These are phyloP conservation scores for Candida ficus DNA, from an alignment of 805 yeast species.

Conservation along the genomic window DNA sequence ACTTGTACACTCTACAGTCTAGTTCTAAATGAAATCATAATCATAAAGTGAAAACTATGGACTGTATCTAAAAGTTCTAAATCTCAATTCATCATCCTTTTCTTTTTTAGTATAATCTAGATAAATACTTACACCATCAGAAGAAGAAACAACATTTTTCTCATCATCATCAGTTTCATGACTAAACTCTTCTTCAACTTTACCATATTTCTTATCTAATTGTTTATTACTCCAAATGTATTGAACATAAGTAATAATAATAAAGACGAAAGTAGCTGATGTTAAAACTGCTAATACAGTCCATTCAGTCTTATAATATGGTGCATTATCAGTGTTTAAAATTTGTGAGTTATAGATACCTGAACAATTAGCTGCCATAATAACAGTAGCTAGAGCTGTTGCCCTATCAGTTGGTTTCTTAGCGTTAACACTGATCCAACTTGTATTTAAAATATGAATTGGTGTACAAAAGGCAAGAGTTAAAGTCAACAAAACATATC, in stretches of 20 bases:
- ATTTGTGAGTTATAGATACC: constrained; percentile 3
- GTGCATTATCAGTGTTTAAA: constrained; percentile 1
- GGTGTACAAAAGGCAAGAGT: background rate
- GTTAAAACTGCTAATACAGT: background rate
- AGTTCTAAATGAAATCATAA: too few relatives aligned
- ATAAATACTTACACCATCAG: background rate
- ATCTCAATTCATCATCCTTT: background rate
- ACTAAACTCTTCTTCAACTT: background rate
- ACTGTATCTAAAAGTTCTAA: background rate
- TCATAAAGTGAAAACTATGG: too few relatives aligned
- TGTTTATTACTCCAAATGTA: background rate
- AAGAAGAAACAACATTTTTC: too few relatives aligned
- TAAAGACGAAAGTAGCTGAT: background rate
- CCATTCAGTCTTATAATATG: background rate
- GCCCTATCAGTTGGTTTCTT: constrained; percentile 4
- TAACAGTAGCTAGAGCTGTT: constrained; percentile 1
- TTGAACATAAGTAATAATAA: background rate
- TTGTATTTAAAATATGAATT: background rate
- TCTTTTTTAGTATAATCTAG: background rate
- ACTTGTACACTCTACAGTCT: too few relatives aligned
- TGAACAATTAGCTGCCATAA: constrained; percentile 6
- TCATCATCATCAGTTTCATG: background rate
- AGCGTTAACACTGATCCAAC: background rate
- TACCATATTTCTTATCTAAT: background rate
- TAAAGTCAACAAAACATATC: background rate